Base-by-base conservation (phyloP, 805 yeast genomes). In the Cyberlindnera samutprakarnensis region DNA sequence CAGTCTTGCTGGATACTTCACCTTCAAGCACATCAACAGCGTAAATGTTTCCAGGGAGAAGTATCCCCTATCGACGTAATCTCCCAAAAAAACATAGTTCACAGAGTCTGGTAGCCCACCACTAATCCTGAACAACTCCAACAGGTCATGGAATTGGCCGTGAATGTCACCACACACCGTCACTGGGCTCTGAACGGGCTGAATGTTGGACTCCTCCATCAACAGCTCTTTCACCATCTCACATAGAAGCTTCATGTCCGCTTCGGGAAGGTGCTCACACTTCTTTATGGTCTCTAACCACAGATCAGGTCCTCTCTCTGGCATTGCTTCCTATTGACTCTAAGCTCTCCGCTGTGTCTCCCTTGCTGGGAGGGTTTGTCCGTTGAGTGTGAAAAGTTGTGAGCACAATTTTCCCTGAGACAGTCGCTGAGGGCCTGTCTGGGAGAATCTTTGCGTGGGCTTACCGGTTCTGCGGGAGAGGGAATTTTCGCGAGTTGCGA, bases 131-230 rank as follows among this genome's bases (percentile, higher is more conserved):
- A 92, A 92, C 17, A 90, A 66, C 56, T 92, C 96, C 40, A 90
- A 62, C 39, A 90, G 67, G 57, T 90, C 98, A 55, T 90, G 97
- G 57, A 90, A 90, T 57, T 90, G 98, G 4, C 98, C 98, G 59
- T 90, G 98, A 48, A 90, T 92, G 60, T 90, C 98, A 53, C 94
- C 96, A 63, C 96, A 87, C 1, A 87, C 96, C 0, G 95, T 86
- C 6, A 87, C 96, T 2, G 96, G 96, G 18, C 86, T 74, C 50
- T 78, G 81, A 3, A 87, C 96, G 0, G 96, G 96, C 53, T 87
- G 96, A 41, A 88, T 86, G 55, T 88, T 88, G 25, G 92, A 80
- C 51, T 87, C 96, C 55, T 90, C 97, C 96, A 92, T 92, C 38
- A 90, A 60, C 23, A 90, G 66, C 55, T 88, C 96, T 57, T 92